Conservation (phyloP, 2,329 filamentous ascomycete species). For the Sclerotinia subarctica region DNA sequence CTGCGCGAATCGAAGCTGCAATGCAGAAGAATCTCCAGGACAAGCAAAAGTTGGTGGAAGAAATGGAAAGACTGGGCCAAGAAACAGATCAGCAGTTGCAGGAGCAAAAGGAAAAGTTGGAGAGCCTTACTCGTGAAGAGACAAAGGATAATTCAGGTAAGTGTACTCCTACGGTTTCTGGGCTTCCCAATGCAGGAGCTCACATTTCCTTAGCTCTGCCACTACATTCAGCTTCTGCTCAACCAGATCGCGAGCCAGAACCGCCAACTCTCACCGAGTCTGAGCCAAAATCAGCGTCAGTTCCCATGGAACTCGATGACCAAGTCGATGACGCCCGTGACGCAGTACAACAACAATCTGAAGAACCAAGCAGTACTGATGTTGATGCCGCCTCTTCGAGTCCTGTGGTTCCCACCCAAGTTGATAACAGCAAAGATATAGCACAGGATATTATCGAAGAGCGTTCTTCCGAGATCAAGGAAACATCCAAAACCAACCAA, state of each 20-base stretch:
- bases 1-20: constrained; percentile 36
- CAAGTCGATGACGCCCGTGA: background rate
- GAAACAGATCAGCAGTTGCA: constrained; percentile 40
- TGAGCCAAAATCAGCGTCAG: background rate
- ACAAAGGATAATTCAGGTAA: constrained; percentile 33
- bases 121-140: constrained; percentile 33
- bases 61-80: constrained; percentile 37
- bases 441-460: background rate
- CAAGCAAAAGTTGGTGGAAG: constrained; percentile 37
- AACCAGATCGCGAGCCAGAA: background rate
- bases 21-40: constrained; percentile 37
- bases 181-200: constrained; percentile 6
- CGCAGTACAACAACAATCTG: background rate
- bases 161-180: constrained; percentile 15
- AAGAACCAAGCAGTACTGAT: background rate
- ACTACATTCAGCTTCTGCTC: background rate
- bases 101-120: constrained; percentile 38
- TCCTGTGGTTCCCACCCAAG: background rate
- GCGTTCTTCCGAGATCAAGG: background rate
- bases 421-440: background rate
- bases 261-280: background rate
- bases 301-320: constrained; percentile 15
- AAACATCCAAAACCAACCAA: constrained; percentile 23
- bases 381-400: background rate
- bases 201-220: constrained; percentile 6